These are phyloP conservation scores for Candolleomyces eurysporus DNA, from an alignment of 768 basidiomycete genomes.

Conservation along the genomic window DNA sequence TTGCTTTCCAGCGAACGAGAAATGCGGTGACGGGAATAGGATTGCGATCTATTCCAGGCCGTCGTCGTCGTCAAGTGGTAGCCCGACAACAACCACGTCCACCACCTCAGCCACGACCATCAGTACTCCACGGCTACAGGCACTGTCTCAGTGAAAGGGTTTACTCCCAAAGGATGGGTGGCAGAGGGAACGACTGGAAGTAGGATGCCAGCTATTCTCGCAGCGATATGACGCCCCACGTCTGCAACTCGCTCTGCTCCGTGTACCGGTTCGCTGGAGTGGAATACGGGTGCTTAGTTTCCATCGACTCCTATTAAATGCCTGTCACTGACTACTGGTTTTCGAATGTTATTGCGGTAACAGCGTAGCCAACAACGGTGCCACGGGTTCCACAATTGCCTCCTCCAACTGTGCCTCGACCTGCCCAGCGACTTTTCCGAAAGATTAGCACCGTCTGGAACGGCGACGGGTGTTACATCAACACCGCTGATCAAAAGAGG, in stretches of 20 bases:
- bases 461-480: slow-evolving; percentile 30
- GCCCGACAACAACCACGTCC: not conserved
- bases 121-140: not conserved
- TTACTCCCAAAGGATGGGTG: slow-evolving; percentile 24
- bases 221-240: slow-evolving; percentile 21
- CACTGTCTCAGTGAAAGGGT: not conserved
- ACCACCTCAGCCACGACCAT: too few species aligned
- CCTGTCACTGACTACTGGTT: not conserved
- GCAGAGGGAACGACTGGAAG: slow-evolving; percentile 25
- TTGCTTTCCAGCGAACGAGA: too few species aligned
- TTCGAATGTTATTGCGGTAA: slow-evolving; percentile 24
- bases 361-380: slow-evolving; percentile 21
- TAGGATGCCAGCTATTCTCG: slow-evolving; percentile 16
- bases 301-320: too few species aligned
- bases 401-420: slow-evolving; percentile 14
- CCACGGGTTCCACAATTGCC: slow-evolving; percentile 12
- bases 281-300: slow-evolving; percentile 17
- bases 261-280: slow-evolving; percentile 24
- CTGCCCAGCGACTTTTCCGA: slow-evolving; percentile 15
- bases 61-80: not conserved
- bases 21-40: slow-evolving; percentile 28
- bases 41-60: slow-evolving; percentile 21
- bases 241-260: slow-evolving; percentile 22
- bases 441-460: slow-evolving; percentile 20
- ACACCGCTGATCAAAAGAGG: slow-evolving; percentile 10